A percentile compares a stretch with the other conserved stretches of the same genome.
Evolutionary conservation across 2,329 filamentous ascomycete genomes (phyloP).

Genomic region (Aspergillus sp.): DNA sequence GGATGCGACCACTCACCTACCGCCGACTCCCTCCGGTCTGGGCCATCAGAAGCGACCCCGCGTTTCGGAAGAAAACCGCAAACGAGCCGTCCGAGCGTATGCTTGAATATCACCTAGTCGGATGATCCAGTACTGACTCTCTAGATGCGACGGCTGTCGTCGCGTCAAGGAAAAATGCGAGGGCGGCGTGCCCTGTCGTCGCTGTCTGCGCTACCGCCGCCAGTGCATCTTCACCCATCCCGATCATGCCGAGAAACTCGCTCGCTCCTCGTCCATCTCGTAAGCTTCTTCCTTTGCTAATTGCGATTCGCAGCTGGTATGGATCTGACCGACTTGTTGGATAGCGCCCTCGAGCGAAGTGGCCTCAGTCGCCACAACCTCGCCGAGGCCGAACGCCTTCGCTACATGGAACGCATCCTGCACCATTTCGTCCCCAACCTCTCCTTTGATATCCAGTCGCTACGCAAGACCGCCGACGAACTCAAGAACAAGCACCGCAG

Average conservation of each 20-base stretch:
- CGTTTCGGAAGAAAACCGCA: constrained; percentile 42
- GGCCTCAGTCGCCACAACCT: constrained; percentile 35
- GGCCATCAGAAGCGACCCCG: constrained; percentile 39
- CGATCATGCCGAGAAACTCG: constrained; percentile 31
- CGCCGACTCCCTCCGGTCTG: constrained; percentile 19
- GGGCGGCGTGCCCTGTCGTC: constrained; percentile 54
- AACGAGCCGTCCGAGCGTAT: constrained; percentile 41
- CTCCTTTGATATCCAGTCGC: constrained; percentile 41
- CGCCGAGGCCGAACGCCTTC: constrained; percentile 35
- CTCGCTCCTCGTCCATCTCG: constrained; percentile 32
- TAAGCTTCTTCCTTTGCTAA: constrained; percentile 18
- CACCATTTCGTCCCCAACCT: constrained; percentile 48
- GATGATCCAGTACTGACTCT: not conserved
- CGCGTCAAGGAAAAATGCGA: constrained; percentile 59
- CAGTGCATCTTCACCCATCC: constrained; percentile 50
- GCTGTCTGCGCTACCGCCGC: constrained; percentile 52
- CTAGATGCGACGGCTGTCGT: constrained; percentile 55
- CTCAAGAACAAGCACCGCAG: constrained; percentile 39
- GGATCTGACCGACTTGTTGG: not conserved
- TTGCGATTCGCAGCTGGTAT: too few relatives aligned
- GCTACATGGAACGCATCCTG: constrained; percentile 50
- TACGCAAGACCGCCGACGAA: constrained; percentile 46
- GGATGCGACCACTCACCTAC: constrained; percentile 15
- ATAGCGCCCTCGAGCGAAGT: constrained; percentile 30
- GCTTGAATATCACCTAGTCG: constrained; percentile 5